phyloP scores from a whole-genome alignment of 1,284 basidiomycete genomes.

The Pseudozyma tsukubaensis region DNA sequence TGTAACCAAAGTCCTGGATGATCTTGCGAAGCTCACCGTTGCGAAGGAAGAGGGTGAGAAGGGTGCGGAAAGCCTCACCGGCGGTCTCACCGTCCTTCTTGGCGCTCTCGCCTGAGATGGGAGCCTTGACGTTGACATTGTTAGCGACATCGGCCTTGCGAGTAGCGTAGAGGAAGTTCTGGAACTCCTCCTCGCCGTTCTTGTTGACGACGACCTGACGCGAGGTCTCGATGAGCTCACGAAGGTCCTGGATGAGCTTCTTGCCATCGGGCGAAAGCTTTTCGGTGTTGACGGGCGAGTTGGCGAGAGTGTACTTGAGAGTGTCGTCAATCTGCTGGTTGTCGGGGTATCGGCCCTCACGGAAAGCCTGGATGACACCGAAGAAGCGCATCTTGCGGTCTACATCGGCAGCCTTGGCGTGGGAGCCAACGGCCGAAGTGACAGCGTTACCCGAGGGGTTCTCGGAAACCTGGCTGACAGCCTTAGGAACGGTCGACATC shows the following conservation, averaged over 20 bases:
- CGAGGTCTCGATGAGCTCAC: slow-evolving; percentile 55
- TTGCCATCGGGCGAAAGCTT: slow-evolving; percentile 62
- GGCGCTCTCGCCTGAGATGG: slow-evolving; percentile 52
- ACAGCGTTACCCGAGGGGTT: slow-evolving; percentile 49
- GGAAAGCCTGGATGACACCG: slow-evolving; percentile 64
- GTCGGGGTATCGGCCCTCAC: slow-evolving; percentile 64
- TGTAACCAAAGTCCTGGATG: slow-evolving; percentile 60
- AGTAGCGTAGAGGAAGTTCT: slow-evolving; percentile 63
- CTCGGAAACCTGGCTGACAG: slow-evolving; percentile 48
- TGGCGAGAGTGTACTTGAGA: slow-evolving; percentile 57
- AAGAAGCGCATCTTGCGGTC: slow-evolving; percentile 64
- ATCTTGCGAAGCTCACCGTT: slow-evolving; percentile 64
- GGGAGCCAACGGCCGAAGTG: slow-evolving; percentile 36
- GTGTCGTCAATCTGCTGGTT: slow-evolving; percentile 63
- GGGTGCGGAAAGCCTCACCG: slow-evolving; percentile 61
- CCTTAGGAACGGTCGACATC: slow-evolving; percentile 44
- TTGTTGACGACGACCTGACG: slow-evolving; percentile 62
- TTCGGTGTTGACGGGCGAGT: slow-evolving; percentile 56
- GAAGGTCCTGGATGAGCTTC: slow-evolving; percentile 62
- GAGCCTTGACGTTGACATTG: slow-evolving; percentile 50
- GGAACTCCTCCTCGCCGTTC: slow-evolving; percentile 64
- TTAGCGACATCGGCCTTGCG: slow-evolving; percentile 53
- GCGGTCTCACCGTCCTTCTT: slow-evolving; percentile 64
- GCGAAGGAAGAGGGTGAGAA: slow-evolving; percentile 64
- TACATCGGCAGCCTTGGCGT: slow-evolving; percentile 54